Base-by-base conservation (phyloP, 139 green algal genomes). In the Coelastrella sp. region DNA sequence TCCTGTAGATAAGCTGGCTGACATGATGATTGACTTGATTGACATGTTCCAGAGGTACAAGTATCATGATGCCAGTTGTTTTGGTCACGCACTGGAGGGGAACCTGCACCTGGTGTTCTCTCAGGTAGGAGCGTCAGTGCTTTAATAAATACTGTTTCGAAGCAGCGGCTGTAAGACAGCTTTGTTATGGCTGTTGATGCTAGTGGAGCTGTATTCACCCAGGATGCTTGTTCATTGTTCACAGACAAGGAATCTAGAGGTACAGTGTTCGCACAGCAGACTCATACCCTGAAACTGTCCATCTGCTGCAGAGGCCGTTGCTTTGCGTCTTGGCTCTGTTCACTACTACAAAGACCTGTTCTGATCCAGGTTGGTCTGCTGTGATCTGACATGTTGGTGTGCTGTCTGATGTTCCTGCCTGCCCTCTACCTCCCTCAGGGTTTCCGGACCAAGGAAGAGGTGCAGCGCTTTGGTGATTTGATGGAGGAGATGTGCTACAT, bases 401-500 rank as follows among this genome's bases (percentile, higher is more conserved):
- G n/a, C n/a, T n/a, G n/a, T n/a, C n/a, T n/a, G n/a, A n/a, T n/a
- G n/a, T n/a, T n/a, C n/a, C n/a, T n/a, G n/a, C 48, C 48, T 15
- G 17, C 17, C 48, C 17, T 57, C 13, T 19, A 32, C 34, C 30
- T 17, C 6, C 48, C 13, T 8, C 85, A 93, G 90, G 90, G 90
- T 21, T 93, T 98, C 95, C 90, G 96, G 66, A 97, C 86, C 69
- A 93, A 95, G 69, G 94, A 97, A 72, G 96, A 99, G 92, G 95
- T 99, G 57, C 88, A 98, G 91, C 93, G 95, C 69, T 99, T 98
- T 88, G 83, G 88, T 15, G 89, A 96, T 85, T 96, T 98, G 93
- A 98, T 99, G 95, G 93, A 98, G 88, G 96, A 98, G 93, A 96
- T 99, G 95, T 98, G 94, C 91, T 91, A 98, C 91, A 98, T 99